Conservation (phyloP, 75 land plant species). For the Pseudotsuga menziesii region DNA sequence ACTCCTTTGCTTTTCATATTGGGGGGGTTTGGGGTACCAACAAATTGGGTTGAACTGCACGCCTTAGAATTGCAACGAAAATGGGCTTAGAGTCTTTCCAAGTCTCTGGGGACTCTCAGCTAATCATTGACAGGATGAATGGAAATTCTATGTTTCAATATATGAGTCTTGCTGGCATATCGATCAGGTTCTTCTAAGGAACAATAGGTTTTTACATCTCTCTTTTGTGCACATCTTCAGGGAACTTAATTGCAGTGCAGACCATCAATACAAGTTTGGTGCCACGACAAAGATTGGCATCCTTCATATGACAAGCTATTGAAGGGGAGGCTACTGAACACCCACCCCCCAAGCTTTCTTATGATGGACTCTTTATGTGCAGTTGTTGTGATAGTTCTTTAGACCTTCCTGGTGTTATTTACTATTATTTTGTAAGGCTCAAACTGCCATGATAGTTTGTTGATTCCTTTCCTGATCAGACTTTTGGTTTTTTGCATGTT, state of each 20-base stretch:
- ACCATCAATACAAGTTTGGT: neutral
- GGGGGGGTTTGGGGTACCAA: too few relatives aligned
- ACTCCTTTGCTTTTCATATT: neutral
- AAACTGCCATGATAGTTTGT: too few relatives aligned
- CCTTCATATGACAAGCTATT: conserved; percentile 16
- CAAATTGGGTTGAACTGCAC: neutral
- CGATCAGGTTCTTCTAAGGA: neutral
- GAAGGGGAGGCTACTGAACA: too few relatives aligned
- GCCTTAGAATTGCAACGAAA: neutral
- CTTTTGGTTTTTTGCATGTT: too few relatives aligned
- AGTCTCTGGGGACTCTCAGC: neutral
- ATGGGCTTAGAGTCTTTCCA: neutral
- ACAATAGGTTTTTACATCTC: neutral
- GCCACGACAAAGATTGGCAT: neutral
- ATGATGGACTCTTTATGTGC: too few relatives aligned
- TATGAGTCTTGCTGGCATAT: neutral
- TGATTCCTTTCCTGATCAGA: too few relatives aligned
- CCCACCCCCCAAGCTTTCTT: too few relatives aligned
- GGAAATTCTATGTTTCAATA: neutral
- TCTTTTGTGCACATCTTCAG: neutral
- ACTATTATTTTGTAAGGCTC: too few relatives aligned
- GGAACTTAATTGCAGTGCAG: neutral
- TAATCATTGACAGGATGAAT: neutral
- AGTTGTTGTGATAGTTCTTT: too few relatives aligned
- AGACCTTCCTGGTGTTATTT: too few relatives aligned